These are phyloP conservation scores for Coniochaeta prunicola DNA, from an alignment of 2,329 filamentous ascomycete genomes.

Conservation along the genomic window DNA sequence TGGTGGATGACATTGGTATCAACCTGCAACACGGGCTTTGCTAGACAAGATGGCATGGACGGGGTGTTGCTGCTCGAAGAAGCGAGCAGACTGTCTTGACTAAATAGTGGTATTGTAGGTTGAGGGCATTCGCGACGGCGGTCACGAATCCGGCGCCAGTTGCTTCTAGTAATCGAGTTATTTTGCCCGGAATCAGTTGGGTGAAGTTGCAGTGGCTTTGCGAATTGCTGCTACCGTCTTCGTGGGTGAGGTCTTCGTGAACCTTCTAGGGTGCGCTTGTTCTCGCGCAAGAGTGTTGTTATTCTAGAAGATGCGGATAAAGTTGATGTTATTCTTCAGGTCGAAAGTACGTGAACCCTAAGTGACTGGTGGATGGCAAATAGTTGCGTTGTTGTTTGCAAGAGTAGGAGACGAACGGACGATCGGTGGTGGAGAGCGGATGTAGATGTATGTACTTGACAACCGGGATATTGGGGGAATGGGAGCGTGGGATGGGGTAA, in stretches of 20 bases:
- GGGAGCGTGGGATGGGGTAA: slow-evolving; percentile 1
- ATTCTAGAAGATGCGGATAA: not conserved
- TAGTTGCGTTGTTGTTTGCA: slow-evolving; percentile 3
- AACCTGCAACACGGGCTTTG: slow-evolving; percentile 82
- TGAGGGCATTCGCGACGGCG: slow-evolving; percentile 13
- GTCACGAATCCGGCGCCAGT: slow-evolving; percentile 3
- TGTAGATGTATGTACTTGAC: slow-evolving; percentile 4
- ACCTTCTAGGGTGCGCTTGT: not conserved
- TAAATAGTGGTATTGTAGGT: slow-evolving; percentile 13
- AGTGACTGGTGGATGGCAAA: not conserved
- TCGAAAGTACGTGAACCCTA: not conserved
- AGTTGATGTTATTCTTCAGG: not conserved
- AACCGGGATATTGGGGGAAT: not conserved
- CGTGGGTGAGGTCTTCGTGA: not conserved
- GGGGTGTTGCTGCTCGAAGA: slow-evolving; percentile 23
- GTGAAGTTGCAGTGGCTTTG: not conserved
- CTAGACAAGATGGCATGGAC: slow-evolving; percentile 76
- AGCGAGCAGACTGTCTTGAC: slow-evolving; percentile 21
- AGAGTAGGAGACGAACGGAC: not conserved
- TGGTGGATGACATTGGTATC: slow-evolving; percentile 89
- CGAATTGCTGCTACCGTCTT: not conserved
- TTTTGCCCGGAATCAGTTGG: not conserved
- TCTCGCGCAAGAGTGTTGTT: not conserved
- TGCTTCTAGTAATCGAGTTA: not conserved
- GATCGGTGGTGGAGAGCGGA: slow-evolving; percentile 1